Conservation (phyloP, 1,139 yeast species). For the Protomyces gravidus region DNA sequence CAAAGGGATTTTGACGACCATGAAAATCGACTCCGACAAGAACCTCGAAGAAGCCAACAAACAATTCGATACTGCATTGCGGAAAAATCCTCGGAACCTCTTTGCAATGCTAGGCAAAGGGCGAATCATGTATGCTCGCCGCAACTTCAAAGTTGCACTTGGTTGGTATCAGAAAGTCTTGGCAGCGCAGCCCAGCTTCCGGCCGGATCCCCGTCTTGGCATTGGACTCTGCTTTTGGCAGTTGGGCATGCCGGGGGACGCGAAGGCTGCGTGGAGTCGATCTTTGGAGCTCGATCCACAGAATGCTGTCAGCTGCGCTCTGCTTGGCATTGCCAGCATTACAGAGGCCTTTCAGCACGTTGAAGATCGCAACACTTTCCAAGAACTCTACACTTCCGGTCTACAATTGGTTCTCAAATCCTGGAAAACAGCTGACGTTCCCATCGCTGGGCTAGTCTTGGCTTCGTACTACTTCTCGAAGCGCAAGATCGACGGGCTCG, state of each 20-base stretch:
- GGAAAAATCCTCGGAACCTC: conserved; percentile 51
- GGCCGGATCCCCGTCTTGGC: conserved; percentile 93
- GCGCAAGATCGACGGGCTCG: conserved; percentile 55
- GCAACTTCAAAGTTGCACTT: conserved; percentile 68
- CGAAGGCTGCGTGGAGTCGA: conserved; percentile 77
- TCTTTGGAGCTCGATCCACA: conserved; percentile 61
- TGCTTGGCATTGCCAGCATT: conserved; percentile 65
- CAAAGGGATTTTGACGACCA: conserved; percentile 49
- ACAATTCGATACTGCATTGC: conserved; percentile 42
- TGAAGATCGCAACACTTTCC: conserved; percentile 40
- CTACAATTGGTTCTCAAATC: conserved; percentile 43
- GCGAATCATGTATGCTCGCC: conserved; percentile 65
- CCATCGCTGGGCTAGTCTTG: conserved; percentile 48
- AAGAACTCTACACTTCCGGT: conserved; percentile 40
- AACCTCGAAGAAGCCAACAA: conserved; percentile 34
- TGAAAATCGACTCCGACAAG: conserved; percentile 13
- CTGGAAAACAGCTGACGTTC: conserved; percentile 40
- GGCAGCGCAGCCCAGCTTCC: conserved; percentile 63
- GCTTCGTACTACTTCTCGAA: conserved; percentile 59
- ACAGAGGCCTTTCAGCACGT: conserved; percentile 53
- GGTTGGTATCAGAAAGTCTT: conserved; percentile 79
- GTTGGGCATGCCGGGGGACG: conserved; percentile 71
- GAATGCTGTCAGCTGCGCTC: conserved; percentile 59
- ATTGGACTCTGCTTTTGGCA: conserved; percentile 93
- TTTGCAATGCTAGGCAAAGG: conserved; percentile 84